Evolutionary conservation across 2,329 filamentous ascomycete genomes (phyloP).

Genomic region (Blastomyces emzantsi): DNA sequence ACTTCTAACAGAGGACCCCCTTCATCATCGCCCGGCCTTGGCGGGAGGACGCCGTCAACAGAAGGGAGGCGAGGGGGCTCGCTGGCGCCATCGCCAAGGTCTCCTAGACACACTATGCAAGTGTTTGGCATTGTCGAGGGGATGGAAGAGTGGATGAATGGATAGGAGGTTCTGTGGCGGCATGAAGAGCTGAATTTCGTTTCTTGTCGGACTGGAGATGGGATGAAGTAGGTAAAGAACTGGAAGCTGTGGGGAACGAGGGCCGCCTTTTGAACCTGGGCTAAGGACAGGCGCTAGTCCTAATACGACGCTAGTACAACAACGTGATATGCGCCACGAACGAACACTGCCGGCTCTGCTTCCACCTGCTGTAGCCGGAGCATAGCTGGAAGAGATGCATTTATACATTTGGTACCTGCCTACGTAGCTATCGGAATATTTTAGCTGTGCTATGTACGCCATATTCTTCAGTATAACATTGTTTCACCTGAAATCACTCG

Average conservation of each 20-base stretch:
- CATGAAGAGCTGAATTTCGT: slow-evolving; percentile 30
- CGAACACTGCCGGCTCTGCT: not conserved
- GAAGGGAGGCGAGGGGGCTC: slow-evolving; percentile 36
- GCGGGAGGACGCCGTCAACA: slow-evolving; percentile 20
- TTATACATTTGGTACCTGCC: not conserved
- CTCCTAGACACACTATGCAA: slow-evolving; percentile 64
- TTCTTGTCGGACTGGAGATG: slow-evolving; percentile 18
- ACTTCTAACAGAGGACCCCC: slow-evolving; percentile 18
- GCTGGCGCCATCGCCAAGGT: slow-evolving; percentile 52
- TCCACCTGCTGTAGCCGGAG: not conserved
- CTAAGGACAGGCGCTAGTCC: slow-evolving; percentile 16
- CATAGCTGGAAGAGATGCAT: not conserved
- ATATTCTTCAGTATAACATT: too few species aligned
- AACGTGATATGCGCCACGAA: slow-evolving; percentile 30
- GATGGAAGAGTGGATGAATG: slow-evolving; percentile 23
- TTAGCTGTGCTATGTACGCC: not conserved
- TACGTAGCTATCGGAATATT: not conserved
- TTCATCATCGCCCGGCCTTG: slow-evolving; percentile 19
- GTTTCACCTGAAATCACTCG: too few species aligned
- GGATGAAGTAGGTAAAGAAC: slow-evolving; percentile 22
- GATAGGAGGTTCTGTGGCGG: slow-evolving; percentile 26
- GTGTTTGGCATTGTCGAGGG: slow-evolving; percentile 52
- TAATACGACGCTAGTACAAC: slow-evolving; percentile 10
- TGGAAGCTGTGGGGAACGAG: slow-evolving; percentile 18
- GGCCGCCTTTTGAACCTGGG: slow-evolving; percentile 34